These are phyloP conservation scores for Amauroascus niger DNA, from an alignment of 2,329 filamentous ascomycete species.

Conservation along the genomic window DNA sequence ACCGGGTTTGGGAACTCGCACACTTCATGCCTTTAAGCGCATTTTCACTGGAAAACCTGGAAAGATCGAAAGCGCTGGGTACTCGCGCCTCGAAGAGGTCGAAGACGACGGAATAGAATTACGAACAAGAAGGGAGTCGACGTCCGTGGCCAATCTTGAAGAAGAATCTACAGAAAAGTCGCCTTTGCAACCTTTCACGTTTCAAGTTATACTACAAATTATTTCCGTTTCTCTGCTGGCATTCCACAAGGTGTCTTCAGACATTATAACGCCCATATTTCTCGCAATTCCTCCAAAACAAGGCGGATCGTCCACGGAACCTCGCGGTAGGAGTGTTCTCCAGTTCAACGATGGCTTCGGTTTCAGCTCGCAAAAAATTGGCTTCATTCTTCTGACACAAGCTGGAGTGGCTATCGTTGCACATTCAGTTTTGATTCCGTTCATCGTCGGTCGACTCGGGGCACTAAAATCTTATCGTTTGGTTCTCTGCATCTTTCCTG, in stretches of 20 bases:
- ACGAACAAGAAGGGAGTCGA: not conserved
- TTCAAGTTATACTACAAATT: slow-evolving; percentile 12
- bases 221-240: slow-evolving; percentile 9
- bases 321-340: not conserved
- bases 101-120: not conserved
- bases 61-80: not conserved
- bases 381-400: slow-evolving; percentile 11
- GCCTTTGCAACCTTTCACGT: not conserved
- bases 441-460: slow-evolving; percentile 2
- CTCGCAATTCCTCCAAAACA: slow-evolving; percentile 2
- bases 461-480: slow-evolving; percentile 5
- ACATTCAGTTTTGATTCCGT: slow-evolving; percentile 5
- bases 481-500: slow-evolving; percentile 1
- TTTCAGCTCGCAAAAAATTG: slow-evolving; percentile 4
- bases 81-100: not conserved
- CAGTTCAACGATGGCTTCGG: slow-evolving; percentile 6
- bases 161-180: not conserved
- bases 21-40: not conserved
- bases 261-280: slow-evolving; percentile 10
- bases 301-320: not conserved
- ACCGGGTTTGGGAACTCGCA: not conserved
- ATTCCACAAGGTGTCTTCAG: slow-evolving; percentile 11
- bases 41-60: not conserved
- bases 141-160: not conserved
- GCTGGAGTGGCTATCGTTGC: slow-evolving; percentile 9